A percentile compares a stretch with the other conserved stretches of the same genome.
These are phyloP conservation scores for Artomyces pyxidatus DNA, from an alignment of 768 basidiomycete species.

Conservation along the genomic window DNA sequence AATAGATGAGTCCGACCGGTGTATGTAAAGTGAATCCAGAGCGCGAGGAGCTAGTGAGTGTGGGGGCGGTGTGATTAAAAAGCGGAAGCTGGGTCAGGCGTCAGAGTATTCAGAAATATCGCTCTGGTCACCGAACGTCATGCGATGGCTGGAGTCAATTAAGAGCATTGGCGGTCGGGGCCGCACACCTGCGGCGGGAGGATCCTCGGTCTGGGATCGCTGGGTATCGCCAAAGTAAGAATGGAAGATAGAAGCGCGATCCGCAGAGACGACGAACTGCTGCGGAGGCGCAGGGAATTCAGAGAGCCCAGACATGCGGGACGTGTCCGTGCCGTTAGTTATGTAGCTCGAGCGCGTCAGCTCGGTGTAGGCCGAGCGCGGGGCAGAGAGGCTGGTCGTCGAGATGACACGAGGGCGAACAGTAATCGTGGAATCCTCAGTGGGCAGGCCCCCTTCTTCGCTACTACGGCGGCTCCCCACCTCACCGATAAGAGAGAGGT, in stretches of 20 bases:
- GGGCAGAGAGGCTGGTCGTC: conserved; percentile 17
- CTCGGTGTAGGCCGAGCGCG: conserved; percentile 23
- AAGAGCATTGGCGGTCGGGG: neutral
- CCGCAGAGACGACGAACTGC: conserved; percentile 12
- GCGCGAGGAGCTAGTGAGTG: too few relatives aligned
- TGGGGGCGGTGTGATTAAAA: too few relatives aligned
- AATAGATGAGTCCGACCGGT: too few relatives aligned
- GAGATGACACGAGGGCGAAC: conserved; percentile 14
- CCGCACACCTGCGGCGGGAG: neutral
- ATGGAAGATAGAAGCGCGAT: conserved; percentile 2
- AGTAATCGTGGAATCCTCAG: conserved; percentile 6
- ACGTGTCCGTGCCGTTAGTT: conserved; percentile 46
- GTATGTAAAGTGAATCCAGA: too few relatives aligned
- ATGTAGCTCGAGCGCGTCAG: conserved; percentile 46
- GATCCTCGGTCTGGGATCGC: neutral
- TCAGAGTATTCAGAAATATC: neutral
- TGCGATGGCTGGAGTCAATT: neutral
- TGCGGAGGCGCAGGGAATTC: conserved; percentile 63
- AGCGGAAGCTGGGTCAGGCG: neutral
- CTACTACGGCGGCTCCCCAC: conserved; percentile 4
- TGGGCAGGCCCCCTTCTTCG: conserved; percentile 4
- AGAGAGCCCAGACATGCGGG: conserved; percentile 62
- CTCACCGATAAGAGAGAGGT: conserved; percentile 19
- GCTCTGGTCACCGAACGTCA: neutral
- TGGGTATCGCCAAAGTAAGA: conserved; percentile 6